Evolutionary conservation across 495 filamentous ascomycete species (phyloP).

Genomic region (Saxophila tyrrhenica): DNA sequence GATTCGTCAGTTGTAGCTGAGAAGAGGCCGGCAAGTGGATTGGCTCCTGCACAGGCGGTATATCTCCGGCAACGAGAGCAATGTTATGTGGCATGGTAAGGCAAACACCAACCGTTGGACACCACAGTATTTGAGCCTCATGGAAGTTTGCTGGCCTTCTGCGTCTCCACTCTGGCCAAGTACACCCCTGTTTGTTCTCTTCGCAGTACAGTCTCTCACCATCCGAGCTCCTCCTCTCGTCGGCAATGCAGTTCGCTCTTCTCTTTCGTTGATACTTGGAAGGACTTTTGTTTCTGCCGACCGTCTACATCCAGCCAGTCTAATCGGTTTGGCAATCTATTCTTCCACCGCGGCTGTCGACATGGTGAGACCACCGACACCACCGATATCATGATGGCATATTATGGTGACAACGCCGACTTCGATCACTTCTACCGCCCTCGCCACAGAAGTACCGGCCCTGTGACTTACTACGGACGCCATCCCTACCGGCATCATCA

Average conservation of each 20-base stretch:
- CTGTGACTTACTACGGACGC: constrained; percentile 7
- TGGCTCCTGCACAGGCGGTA: background rate
- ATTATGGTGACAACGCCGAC: constrained; percentile 5
- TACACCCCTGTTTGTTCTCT: background rate
- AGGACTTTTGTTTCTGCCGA: background rate
- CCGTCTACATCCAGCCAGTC: background rate
- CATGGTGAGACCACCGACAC: background rate
- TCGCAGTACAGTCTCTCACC: background rate
- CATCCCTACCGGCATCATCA: constrained; percentile 6
- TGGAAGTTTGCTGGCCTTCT: background rate
- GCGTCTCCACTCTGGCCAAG: background rate
- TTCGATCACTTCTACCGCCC: constrained; percentile 5
- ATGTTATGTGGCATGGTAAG: background rate
- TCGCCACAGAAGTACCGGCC: constrained; percentile 1
- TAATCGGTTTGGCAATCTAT: background rate
- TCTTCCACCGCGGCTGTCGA: constrained; percentile 11
- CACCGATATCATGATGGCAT: constrained; percentile 10
- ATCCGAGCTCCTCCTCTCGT: background rate
- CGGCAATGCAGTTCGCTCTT: background rate
- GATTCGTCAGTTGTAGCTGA: no score
- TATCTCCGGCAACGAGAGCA: background rate
- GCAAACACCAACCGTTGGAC: background rate
- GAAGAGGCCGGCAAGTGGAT: no score
- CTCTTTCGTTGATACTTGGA: background rate
- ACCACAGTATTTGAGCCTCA: background rate